Evolutionary conservation across 257 asterid species (phyloP), one percentile per base, ranked within the genome.

Genomic region (Salvia miltiorrhiza): DNA sequence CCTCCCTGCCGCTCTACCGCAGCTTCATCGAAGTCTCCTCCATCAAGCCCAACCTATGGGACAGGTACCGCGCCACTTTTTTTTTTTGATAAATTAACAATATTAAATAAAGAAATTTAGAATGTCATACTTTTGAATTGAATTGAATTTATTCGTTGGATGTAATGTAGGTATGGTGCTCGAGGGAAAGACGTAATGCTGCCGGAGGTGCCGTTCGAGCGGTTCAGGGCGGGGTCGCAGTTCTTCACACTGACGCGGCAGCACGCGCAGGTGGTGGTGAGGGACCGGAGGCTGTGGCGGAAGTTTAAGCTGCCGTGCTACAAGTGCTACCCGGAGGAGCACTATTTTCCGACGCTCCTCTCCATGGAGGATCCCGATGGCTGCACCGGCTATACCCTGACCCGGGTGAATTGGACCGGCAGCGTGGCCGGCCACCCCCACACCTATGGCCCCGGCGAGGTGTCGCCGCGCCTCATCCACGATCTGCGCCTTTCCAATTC

Each of bases 331-430:
- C 92, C 96, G 10, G 96, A 89, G 68, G 96, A 89, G 76, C 96
- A 89, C 56, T 89, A 85, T 69, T 89, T 89, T 2, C 90, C 96
- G 30, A 87, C 96, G 13, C 86, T 89, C 5, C 32, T 87, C 77
- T 89, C 95, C 0, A 87, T 87, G 96, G 88, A 89, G 76, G 96
- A 87, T 70, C 89, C 96, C 7, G 75, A 78, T n/a, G 84, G 90
- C 0, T 80, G 92, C 23, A 84, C 86, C 0, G 81, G 73, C 14
- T 85, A 77, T 52, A 84, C 90, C 5, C 82, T 89, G 16, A 89
- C 96, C 44, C 82, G 96, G 78, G 96, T 89, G 13, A 87, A 89
- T 57, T 89, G 95, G 95, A 87, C 92, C 1, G 89, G 81, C 0
- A 78, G 82, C 16, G 78, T 79, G 5, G 84, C 9, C 9, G 96